phyloP scores from a whole-genome alignment of 1,139 yeast species.

The Scheffersomyces segobiensis region DNA sequence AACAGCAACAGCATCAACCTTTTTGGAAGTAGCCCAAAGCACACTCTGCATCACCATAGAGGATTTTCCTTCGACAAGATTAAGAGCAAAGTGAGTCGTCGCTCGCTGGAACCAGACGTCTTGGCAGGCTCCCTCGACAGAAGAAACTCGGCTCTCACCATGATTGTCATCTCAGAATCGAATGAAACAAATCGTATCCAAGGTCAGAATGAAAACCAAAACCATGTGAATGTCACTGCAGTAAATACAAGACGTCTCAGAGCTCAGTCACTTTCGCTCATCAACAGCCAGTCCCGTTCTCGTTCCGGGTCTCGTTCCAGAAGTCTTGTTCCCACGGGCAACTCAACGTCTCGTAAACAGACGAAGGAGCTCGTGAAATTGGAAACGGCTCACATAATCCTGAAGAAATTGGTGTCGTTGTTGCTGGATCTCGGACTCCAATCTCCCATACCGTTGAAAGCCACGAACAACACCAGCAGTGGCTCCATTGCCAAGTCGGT shows the following conservation, averaged over 20 bases:
- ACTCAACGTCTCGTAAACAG: conserved; percentile 21
- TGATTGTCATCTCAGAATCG: conserved; percentile 20
- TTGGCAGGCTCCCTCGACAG: conserved; percentile 11
- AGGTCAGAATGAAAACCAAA: background rate
- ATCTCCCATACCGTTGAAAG: conserved; percentile 37
- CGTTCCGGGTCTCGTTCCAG: conserved; percentile 13
- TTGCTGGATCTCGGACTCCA: conserved; percentile 44
- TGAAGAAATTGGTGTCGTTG: conserved; percentile 34
- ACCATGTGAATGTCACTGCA: background rate
- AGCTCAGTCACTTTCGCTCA: conserved; percentile 20
- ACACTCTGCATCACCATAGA: background rate
- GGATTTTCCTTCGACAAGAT: conserved; percentile 14
- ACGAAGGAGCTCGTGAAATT: conserved; percentile 42
- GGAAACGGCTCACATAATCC: conserved; percentile 40
- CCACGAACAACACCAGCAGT: conserved; percentile 17
- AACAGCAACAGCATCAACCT: background rate
- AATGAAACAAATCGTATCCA: background rate
- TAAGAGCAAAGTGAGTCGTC: conserved; percentile 13
- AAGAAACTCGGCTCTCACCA: conserved; percentile 23
- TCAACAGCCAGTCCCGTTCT: conserved; percentile 5
- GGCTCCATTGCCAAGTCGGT: conserved; percentile 30
- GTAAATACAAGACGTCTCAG: conserved; percentile 11
- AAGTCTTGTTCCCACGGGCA: conserved; percentile 11
- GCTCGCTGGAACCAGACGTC: conserved; percentile 14
- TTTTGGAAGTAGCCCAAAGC: background rate